Base-by-base conservation (phyloP, 768 basidiomycete genomes). In the Russula sp. region DNA sequence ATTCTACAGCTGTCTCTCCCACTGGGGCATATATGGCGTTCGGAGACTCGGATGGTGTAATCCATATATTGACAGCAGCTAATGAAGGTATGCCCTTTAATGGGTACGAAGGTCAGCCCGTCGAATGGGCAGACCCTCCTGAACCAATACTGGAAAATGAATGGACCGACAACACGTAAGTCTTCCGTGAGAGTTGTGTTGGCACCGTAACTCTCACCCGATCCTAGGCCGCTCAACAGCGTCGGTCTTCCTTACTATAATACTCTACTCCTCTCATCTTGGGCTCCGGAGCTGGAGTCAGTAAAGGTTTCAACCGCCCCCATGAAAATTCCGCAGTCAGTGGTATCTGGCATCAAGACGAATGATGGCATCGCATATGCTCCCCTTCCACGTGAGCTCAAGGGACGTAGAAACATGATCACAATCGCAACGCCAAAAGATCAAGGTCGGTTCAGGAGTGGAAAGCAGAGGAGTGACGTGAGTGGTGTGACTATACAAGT, bases 341-440 rank as follows among this genome's bases (percentile, higher is more conserved):
- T 99, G 7, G 70, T 93, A 47, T 77, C 78, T 43, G 78, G 84
- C 3, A 91, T 98, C 81, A 91, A 90, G 70, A 81, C 81, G 64
- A 91, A 93, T 64, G 94, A 97, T 68, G 90, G 88, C 58, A 81
- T 98, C 34, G 90, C 91, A 5, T 98, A 97, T 71, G 94, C 96
- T 1, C 75, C 87, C 0, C 77, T 94, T 51, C 96, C 96, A 0
- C 87, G 86, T 69, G 93, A 96, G 65, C 77, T 96, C 22, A 83
- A 84, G 66, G 93, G 91, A 0, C 81, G 85, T 61, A 82, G 96
- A 42, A 96, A 98, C 70, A 80, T 94, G 66, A 82, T 85, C 7
- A 72, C 75, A 18, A 75, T 79, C 14, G 77, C 74, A 25, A 72
- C 79, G n/a, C 76, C 79, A 61, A 83, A 83, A 71, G 73, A 76